These are phyloP conservation scores for Chlamydomonas sphaeroides DNA, from an alignment of 139 green algal species.

Conservation along the genomic window DNA sequence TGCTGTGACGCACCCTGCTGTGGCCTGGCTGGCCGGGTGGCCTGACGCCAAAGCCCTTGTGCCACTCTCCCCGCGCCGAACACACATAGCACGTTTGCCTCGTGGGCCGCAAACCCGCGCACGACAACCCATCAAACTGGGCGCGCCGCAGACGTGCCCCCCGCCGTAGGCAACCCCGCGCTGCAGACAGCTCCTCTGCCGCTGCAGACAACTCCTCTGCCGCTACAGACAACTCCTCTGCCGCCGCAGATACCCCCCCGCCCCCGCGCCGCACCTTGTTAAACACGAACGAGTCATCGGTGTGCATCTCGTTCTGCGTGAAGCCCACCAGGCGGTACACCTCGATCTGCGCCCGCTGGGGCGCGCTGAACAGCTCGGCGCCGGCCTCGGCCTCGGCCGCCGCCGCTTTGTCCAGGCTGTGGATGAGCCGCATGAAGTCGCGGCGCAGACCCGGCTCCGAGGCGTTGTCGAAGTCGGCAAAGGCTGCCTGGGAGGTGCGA, in stretches of 20 bases:
- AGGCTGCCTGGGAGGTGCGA: slow-evolving; percentile 3
- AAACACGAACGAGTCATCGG: slow-evolving; percentile 33
- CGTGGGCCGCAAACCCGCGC: too few relatives aligned
- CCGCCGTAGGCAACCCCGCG: not conserved
- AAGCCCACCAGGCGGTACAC: slow-evolving; percentile 40
- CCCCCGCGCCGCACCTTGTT: slow-evolving; percentile 46
- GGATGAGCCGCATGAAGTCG: slow-evolving; percentile 64
- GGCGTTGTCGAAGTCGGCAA: slow-evolving; percentile 33
- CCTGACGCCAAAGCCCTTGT: too few relatives aligned
- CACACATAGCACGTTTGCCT: too few relatives aligned
- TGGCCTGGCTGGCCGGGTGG: too few relatives aligned
- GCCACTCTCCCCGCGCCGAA: too few relatives aligned
- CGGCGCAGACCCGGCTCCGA: slow-evolving; percentile 33
- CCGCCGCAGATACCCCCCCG: not conserved
- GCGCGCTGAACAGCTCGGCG: slow-evolving; percentile 41
- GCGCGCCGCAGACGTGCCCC: too few relatives aligned
- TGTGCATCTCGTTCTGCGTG: slow-evolving; percentile 40
- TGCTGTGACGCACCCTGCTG: too few relatives aligned
- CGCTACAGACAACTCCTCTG: too few relatives aligned
- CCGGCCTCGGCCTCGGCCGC: slow-evolving; percentile 32
- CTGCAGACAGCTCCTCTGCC: too few relatives aligned
- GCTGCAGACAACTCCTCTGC: too few relatives aligned
- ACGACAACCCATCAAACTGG: too few relatives aligned
- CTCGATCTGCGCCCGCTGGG: slow-evolving; percentile 36
- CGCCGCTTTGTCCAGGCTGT: slow-evolving; percentile 4